Evolutionary conservation across 2,329 filamentous ascomycete species (phyloP).

Genomic region (Cordyceps javanica): DNA sequence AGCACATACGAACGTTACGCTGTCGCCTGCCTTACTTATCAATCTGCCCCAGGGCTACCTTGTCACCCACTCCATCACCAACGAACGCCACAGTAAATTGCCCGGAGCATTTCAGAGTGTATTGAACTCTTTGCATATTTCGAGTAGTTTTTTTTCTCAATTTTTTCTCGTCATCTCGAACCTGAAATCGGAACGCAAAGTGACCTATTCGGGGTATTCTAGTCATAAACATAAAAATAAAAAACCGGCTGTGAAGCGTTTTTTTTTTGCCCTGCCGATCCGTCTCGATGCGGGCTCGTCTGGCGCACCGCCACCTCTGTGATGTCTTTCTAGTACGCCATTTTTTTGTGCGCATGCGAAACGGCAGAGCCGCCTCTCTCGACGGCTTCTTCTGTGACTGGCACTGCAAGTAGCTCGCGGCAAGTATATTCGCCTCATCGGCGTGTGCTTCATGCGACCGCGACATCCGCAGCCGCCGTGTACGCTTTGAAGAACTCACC

Average conservation of each 20-base stretch:
- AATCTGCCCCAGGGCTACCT: too few species aligned
- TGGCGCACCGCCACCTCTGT: background rate
- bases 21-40: too few species aligned
- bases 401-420: background rate
- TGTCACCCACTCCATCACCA: too few species aligned
- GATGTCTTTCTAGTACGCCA: background rate
- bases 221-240: background rate
- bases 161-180: background rate
- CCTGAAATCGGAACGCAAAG: background rate
- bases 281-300: background rate
- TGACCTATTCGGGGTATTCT: constrained; percentile 3
- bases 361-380: background rate
- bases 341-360: background rate
- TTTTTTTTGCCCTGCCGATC: background rate
- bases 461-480: constrained; percentile 44
- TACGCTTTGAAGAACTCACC: constrained; percentile 76
- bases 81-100: too few species aligned
- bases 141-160: background rate
- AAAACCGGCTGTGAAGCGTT: background rate
- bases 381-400: background rate
- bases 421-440: background rate
- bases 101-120: too few species aligned
- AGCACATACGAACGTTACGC: too few species aligned
- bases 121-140: background rate
- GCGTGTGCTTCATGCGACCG: constrained; percentile 29